Evolutionary conservation across 2,329 filamentous ascomycete species (phyloP).

Genomic region (Chaetomiaceae sp.): DNA sequence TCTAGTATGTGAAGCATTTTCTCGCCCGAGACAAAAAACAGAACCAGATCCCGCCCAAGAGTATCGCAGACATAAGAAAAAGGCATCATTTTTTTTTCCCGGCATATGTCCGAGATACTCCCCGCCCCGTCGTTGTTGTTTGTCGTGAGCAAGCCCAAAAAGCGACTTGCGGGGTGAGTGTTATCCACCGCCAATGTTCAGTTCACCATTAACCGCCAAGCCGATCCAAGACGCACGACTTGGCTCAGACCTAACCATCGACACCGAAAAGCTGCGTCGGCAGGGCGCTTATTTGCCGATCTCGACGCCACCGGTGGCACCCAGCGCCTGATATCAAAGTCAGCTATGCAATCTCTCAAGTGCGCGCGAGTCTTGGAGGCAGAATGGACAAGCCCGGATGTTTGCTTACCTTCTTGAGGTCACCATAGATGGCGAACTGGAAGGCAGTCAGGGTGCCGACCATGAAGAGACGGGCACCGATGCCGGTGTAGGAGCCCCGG

Average conservation of each 20-base stretch:
- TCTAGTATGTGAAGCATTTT: slow-evolving; percentile 19
- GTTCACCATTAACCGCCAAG: background rate
- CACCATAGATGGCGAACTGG: slow-evolving; percentile 73
- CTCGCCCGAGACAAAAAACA: slow-evolving; percentile 15
- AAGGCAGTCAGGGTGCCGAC: slow-evolving; percentile 62
- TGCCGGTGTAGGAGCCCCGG: slow-evolving; percentile 65
- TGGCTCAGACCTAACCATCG: background rate
- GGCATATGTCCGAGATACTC: background rate
- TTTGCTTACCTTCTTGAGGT: no score
- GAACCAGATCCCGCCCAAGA: slow-evolving; percentile 16
- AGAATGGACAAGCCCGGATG: background rate
- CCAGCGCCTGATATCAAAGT: slow-evolving; percentile 24
- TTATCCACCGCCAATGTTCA: background rate
- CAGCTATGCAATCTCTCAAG: background rate
- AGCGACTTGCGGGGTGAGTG: background rate
- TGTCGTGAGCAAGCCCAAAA: slow-evolving; percentile 2
- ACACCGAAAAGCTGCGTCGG: background rate
- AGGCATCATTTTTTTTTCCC: slow-evolving; percentile 2
- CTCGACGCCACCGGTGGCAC: slow-evolving; percentile 71
- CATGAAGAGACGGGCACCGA: slow-evolving; percentile 54
- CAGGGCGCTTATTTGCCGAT: slow-evolving; percentile 43
- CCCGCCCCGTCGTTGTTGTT: background rate
- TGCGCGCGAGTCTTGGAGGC: no score
- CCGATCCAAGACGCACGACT: background rate
- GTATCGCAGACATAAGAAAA: slow-evolving; percentile 11